A percentile compares a stretch with the other conserved stretches of the same genome.
Conservation (phyloP, 805 yeast genomes). For the Yarrowia keelungensis region DNA sequence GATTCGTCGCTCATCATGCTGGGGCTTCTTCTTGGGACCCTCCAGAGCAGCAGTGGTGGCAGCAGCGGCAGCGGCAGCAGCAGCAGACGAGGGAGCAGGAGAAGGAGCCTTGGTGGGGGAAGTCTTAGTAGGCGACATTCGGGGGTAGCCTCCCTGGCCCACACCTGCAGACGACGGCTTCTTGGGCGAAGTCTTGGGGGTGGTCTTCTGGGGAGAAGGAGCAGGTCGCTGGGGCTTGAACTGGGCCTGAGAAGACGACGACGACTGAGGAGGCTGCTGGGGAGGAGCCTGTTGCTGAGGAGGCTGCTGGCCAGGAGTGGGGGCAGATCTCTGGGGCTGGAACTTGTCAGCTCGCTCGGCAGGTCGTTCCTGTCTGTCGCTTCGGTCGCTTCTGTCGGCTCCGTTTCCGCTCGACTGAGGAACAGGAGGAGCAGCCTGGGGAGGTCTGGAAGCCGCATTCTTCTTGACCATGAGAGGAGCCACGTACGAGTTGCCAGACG, state of each 20-base stretch:
- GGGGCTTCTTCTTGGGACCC: slow-evolving; percentile 43
- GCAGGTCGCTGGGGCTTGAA: slow-evolving; percentile 35
- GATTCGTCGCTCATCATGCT: slow-evolving; percentile 64
- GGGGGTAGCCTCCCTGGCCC: slow-evolving; percentile 21
- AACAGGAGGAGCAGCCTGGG: neutral
- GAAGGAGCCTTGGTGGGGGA: slow-evolving; percentile 33
- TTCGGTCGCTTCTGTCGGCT: too few species aligned
- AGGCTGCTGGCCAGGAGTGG: neutral
- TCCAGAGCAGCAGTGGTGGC: slow-evolving; percentile 46
- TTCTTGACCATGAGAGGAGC: slow-evolving; percentile 39
- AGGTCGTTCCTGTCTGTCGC: too few species aligned
- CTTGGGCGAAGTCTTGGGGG: slow-evolving; percentile 21
- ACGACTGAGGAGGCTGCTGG: neutral
- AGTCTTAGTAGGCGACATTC: slow-evolving; percentile 22
- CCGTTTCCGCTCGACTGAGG: neutral
- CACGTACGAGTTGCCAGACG: slow-evolving; percentile 13
- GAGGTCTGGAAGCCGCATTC: neutral
- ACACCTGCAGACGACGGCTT: neutral
- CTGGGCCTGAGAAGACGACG: neutral
- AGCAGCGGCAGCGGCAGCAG: slow-evolving; percentile 50
- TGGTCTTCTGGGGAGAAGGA: slow-evolving; percentile 25
- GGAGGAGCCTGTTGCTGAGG: neutral
- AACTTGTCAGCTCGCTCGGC: slow-evolving; percentile 3
- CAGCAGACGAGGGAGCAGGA: slow-evolving; percentile 22
- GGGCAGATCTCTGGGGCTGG: slow-evolving; percentile 31